A percentile compares a stretch with the other conserved stretches of the same genome.
phyloP scores from a whole-genome alignment of 331 rosid genomes.

The Dryas integrifolia region DNA sequence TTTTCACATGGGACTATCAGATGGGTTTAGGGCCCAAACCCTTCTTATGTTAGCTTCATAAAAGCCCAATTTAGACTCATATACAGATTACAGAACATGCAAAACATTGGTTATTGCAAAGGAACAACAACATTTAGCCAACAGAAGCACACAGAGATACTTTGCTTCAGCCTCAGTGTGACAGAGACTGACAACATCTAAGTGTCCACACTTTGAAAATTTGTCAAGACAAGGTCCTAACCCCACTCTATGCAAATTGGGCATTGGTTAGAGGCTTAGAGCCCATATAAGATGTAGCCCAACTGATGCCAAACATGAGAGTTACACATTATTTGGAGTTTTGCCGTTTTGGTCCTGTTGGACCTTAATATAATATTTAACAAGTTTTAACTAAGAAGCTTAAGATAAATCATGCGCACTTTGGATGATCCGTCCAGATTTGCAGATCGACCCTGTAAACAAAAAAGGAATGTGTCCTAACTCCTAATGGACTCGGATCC shows the following conservation, averaged over 20 bases:
- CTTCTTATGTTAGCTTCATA: background rate
- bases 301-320: too few relatives aligned
- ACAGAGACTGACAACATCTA: too few relatives aligned
- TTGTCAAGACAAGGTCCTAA: background rate
- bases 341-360: too few relatives aligned
- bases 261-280: too few relatives aligned
- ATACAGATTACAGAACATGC: too few relatives aligned
- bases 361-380: background rate
- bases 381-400: background rate
- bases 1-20: background rate
- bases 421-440: background rate
- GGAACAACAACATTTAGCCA: too few relatives aligned
- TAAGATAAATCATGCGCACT: constrained; percentile 1
- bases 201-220: background rate
- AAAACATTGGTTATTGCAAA: too few relatives aligned
- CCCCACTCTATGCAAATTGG: background rate
- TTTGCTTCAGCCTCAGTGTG: too few relatives aligned
- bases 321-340: too few relatives aligned
- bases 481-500: background rate
- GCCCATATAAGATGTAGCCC: constrained; percentile 3
- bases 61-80: background rate
- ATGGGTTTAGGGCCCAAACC: background rate
- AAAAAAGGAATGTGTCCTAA: background rate
- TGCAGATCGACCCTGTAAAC: background rate
- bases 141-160: too few relatives aligned